Base-by-base conservation (phyloP, 805 yeast species). In the Suhomyces faveliae region DNA sequence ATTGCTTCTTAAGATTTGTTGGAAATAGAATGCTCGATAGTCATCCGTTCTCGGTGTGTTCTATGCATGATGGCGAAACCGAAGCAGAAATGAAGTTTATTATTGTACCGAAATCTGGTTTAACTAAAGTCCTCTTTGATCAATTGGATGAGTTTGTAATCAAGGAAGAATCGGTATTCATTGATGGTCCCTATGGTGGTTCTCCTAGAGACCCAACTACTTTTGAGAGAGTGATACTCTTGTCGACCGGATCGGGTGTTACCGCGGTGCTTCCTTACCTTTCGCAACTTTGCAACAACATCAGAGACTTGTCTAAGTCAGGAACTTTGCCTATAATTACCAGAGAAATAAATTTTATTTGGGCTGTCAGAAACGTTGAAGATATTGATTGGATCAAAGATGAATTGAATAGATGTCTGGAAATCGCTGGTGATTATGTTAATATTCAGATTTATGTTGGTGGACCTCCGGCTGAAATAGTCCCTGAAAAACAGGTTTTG, bases 181-280 rank as follows among this genome's bases (percentile, higher is more conserved):
- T 78, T 15, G 85, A 80, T 55, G 85, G 85, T 1, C 83, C 85
- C 3, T 80, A 78, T 50, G 84, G 85, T 13, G 84, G 84, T 1
- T 54, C 74, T 42, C 54, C 66, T 12, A 67, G 85, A 56, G 77
- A 77, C 50, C 60, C 65, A 5, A 52, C 68, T 17, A 60, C 77
- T 1, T 80, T 80, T 56, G 76, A 76, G 39, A 68, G 73, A 39
- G 60, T 76, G 6, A 57, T 66, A 8, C 55, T 79, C 20, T 15
- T 78, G 1, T 63, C 79, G 19, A 63, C 79, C 1, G 85, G 85
- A 3, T 70, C 78, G 40, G 85, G 85, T 35, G 70, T 80, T 12
- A 68, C 82, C 3, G 79, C 77, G 0, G 67, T 78, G 1, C 48
- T 77, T 17, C 80, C 84, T 9, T 78, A 74, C 50, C 54, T 76